Evolutionary conservation across 495 filamentous ascomycete genomes (phyloP).

Genomic region (Bombardia bombarda): DNA sequence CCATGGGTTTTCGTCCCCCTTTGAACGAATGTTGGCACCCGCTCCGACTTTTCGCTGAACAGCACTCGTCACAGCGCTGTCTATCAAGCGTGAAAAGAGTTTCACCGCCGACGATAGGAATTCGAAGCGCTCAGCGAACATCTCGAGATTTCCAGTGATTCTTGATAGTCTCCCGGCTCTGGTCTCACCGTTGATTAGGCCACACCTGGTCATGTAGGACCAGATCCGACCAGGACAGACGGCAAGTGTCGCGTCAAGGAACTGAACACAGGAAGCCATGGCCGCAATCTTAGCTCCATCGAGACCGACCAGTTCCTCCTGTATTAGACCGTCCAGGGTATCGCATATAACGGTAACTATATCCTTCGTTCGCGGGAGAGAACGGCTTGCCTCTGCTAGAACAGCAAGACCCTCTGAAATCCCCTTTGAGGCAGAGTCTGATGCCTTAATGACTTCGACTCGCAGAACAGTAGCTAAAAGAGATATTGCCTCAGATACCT

Average conservation of each 20-base stretch:
- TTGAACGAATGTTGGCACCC: slow-evolving; percentile 44
- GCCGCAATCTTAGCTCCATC: slow-evolving; percentile 51
- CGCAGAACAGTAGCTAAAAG: slow-evolving; percentile 35
- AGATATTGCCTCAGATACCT: slow-evolving; percentile 32
- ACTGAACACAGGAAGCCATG: slow-evolving; percentile 67
- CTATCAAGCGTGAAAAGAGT: slow-evolving; percentile 66
- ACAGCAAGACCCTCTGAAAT: slow-evolving; percentile 30
- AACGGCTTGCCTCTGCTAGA: slow-evolving; percentile 64
- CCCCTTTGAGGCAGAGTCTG: slow-evolving; percentile 10
- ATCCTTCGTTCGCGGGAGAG: slow-evolving; percentile 64
- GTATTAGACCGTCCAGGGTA: slow-evolving; percentile 70
- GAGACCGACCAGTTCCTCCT: slow-evolving; percentile 44
- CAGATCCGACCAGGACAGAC: slow-evolving; percentile 77
- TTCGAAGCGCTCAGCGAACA: slow-evolving; percentile 64
- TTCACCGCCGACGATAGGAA: slow-evolving; percentile 64
- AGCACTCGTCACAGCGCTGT: slow-evolving; percentile 64
- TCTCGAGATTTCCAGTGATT: slow-evolving; percentile 67
- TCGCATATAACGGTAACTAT: slow-evolving; percentile 75
- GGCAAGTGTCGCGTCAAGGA: slow-evolving; percentile 59
- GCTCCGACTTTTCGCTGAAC: slow-evolving; percentile 59
- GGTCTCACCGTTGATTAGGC: slow-evolving; percentile 63
- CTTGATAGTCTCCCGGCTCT: slow-evolving; percentile 64
- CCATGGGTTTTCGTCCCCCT: slow-evolving; percentile 46
- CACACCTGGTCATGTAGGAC: slow-evolving; percentile 77
- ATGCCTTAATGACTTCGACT: slow-evolving; percentile 23